phyloP scores from a whole-genome alignment of 352 stramenopile species.

The Hyphochytrium catenoides region DNA sequence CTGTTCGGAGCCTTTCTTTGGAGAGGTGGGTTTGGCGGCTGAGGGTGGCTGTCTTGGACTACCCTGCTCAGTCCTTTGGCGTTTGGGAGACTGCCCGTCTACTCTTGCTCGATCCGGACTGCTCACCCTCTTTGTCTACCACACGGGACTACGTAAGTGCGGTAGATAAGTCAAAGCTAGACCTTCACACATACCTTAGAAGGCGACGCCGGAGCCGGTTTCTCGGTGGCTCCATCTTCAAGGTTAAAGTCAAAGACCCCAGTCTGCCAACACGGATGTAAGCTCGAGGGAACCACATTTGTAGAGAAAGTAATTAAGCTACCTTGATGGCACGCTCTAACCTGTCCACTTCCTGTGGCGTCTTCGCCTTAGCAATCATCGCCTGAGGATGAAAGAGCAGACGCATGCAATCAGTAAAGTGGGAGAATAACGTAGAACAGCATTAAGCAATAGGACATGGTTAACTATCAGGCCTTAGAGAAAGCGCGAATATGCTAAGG shows the following conservation, averaged over 20 bases:
- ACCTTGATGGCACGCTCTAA: constrained; percentile 10
- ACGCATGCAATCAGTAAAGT: no score
- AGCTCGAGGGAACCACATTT: neutral
- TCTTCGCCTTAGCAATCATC: constrained; percentile 11
- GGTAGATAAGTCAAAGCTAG: neutral
- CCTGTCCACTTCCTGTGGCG: constrained; percentile 12
- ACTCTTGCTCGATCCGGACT: no score
- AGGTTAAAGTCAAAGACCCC: neutral
- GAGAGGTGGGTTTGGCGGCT: no score
- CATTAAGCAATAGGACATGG: constrained; percentile 10
- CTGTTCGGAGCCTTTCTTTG: no score
- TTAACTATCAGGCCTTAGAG: constrained; percentile 12
- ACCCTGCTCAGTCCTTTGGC: no score
- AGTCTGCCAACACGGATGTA: neutral
- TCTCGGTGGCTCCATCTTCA: no score
- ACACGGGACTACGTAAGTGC: no score
- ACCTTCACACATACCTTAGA: constrained; percentile 1
- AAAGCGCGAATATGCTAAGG: constrained; percentile 1
- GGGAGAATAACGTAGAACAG: no score
- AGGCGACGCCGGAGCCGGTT: no score
- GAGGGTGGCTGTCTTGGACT: no score
- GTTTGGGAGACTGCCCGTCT: no score
- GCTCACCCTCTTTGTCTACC: no score
- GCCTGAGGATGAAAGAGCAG: neutral
- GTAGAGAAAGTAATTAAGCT: constrained; percentile 3